phyloP scores from a whole-genome alignment of 805 yeast genomes.

The Zygosaccharomyces siamensis region DNA sequence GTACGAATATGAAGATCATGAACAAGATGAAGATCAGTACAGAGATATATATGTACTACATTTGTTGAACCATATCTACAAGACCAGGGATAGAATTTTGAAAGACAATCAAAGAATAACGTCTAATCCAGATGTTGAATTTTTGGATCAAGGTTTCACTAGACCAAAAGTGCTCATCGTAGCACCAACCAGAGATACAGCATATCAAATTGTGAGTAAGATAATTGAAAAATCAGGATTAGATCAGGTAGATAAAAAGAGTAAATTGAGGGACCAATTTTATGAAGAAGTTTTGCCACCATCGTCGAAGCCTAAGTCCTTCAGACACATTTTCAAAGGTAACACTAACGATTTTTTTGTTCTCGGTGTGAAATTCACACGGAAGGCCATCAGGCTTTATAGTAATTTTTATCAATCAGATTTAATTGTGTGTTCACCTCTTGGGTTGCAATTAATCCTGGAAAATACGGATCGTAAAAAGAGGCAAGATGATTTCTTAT shows the following conservation, averaged over 20 bases:
- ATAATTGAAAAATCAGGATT: slow-evolving; percentile 60
- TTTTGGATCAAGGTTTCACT: slow-evolving; percentile 91
- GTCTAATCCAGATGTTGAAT: slow-evolving; percentile 50
- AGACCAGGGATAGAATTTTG: slow-evolving; percentile 80
- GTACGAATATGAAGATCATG: slow-evolving; percentile 49
- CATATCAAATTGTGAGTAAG: slow-evolving; percentile 61
- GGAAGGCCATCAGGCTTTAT: slow-evolving; percentile 80
- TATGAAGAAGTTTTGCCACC: slow-evolving; percentile 45
- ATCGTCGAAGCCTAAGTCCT: slow-evolving; percentile 72
- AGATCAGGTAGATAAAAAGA: slow-evolving; percentile 74
- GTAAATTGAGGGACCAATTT: slow-evolving; percentile 70
- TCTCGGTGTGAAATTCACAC: slow-evolving; percentile 83
- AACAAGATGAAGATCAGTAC: slow-evolving; percentile 46
- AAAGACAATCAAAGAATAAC: slow-evolving; percentile 63
- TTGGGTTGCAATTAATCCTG: slow-evolving; percentile 76
- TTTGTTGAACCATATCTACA: slow-evolving; percentile 73
- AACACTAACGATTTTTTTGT: slow-evolving; percentile 90
- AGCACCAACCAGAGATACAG: slow-evolving; percentile 77
- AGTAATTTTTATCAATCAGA: slow-evolving; percentile 82
- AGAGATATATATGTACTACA: slow-evolving; percentile 66
- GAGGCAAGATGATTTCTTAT: slow-evolving; percentile 72
- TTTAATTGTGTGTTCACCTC: slow-evolving; percentile 83
- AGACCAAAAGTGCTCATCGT: slow-evolving; percentile 82
- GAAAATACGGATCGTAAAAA: slow-evolving; percentile 56
- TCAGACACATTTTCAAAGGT: slow-evolving; percentile 74